Base-by-base conservation (phyloP, 306 rosid species). In the Prunus salicina region DNA sequence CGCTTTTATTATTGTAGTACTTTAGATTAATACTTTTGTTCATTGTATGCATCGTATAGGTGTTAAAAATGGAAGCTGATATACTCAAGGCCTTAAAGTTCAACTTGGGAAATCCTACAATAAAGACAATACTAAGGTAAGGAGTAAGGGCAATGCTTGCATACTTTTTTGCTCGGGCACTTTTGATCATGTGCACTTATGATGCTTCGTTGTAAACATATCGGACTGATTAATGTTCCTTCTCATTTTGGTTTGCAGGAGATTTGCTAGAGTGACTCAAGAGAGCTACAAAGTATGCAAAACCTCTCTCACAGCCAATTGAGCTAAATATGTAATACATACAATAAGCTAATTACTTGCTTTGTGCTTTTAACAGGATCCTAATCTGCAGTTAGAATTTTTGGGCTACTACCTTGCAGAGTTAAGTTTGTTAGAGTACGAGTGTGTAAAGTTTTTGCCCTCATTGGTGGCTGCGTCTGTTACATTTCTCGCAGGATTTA, bases 391-490 rank as follows among this genome's bases (percentile, higher is more conserved):
- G 60, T 88, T 92, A 75, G 97, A 95, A 80, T 95, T 90, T 82
- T 88, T 95, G 47, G 55, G 89, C 66, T 76, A 62, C 86, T 92
- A 92, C 81, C 93, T 92, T 45, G 97, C 97, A 1, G 99, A 95
- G 84, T 88, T 95, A 57, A 95, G 99, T 76, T 82, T 95, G 81
- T 72, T 95, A 69, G 99, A 95, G 46, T 95, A 92, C 67, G 73
- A 76, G 64, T 89, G 90, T 69, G 86, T 95, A 0, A 89, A 87
- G 80, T 90, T 84, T 79, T 75, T 92, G 82, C 97, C 99, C 75
- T 95, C 99, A 64, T 71, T 90, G 89, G 88, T 95, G 64, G 99
- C 97, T 0, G 93, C 97, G 0, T 89, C 97, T 0, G 97, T 87
- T 27, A 74, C 87, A 16, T 95, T 88, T 86, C 86, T 92, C 12